Conservation (phyloP, 2,329 filamentous ascomycete genomes). For the Xylariaceae sp. region DNA sequence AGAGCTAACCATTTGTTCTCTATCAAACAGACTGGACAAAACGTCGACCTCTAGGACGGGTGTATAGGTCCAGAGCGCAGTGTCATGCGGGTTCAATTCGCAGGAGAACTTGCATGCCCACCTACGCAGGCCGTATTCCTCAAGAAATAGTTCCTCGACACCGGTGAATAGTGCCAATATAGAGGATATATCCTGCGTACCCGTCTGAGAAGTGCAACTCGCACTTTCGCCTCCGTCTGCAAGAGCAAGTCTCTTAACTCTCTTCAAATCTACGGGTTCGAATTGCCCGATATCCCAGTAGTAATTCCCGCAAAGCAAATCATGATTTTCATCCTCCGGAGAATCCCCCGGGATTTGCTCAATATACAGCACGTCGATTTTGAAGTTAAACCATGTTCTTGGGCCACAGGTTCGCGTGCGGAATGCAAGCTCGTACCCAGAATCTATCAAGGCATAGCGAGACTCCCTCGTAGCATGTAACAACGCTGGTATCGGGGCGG, state of each 20-base stretch:
- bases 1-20: neutral
- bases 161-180: conserved; percentile 8
- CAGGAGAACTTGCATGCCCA: neutral
- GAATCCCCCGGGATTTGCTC: neutral
- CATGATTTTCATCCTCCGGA: neutral
- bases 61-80: conserved; percentile 5
- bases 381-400: conserved; percentile 25
- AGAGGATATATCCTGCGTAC: neutral
- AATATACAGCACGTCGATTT: conserved; percentile 19
- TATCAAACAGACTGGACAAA: neutral
- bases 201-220: neutral
- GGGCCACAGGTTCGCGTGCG: conserved; percentile 21
- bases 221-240: neutral
- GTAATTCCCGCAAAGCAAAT: conserved; percentile 10
- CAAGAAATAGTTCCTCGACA: conserved; percentile 15
- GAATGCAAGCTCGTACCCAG: conserved; percentile 24
- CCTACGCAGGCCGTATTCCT: neutral
- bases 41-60: conserved; percentile 7
- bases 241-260: conserved; percentile 19
- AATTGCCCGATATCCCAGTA: conserved; percentile 22
- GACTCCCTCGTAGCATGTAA: conserved; percentile 32
- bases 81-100: neutral
- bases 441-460: conserved; percentile 19
- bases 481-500: conserved; percentile 24
- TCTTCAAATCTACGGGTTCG: conserved; percentile 16